Base-by-base conservation (phyloP, 805 yeast species). In the Wickerhamomyces silvicola region DNA sequence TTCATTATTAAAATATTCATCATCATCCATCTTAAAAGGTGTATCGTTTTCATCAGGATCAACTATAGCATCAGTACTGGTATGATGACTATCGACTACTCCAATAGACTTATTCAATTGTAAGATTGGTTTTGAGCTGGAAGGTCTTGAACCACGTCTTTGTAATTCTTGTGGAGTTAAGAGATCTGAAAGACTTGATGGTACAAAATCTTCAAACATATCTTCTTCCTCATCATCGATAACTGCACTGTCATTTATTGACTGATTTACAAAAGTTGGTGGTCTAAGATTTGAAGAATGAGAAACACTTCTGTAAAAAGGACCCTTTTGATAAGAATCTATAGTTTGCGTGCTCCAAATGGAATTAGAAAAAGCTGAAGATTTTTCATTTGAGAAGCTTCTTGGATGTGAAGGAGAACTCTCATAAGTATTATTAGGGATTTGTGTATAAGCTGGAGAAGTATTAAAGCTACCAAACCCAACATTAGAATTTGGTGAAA, bases 91-190 rank as follows among this genome's bases (percentile, higher is more conserved):
- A n/a, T 7, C 12, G 5, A 9, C 7, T 5, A 24, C 32, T 31
- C 31, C 27, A n/a, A 24, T 32, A 17, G 23, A 22, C 11, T 24
- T 29, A 10, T 22, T 18, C 11, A 25, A 22, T 8, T 18, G 15
- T 33, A 15, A n/a, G 18, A 23, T 24, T 9, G 43, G 45, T 30
- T 44, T 40, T 13, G 48, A 31, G 18, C 42, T 38, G 9, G 57
- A 48, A 4, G 75, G 68, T 37, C 85, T 64, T 9, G 87, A 78
- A 31, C 66, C 69, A 38, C 86, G 75, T 28, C 95, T 67, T 45
- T 79, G 64, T 14, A 81, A 57, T 51, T 87, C 95, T 43, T 75
- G 82, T 0, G 94, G 94, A 0, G 94, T 84, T 30, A 88, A 60
- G 30, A 86, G 61, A 42, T 85, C 95, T n/a, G 79, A 72, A 23